Evolutionary conservation across 805 yeast genomes (phyloP), one percentile per base, ranked within the genome.

Genomic region (Grigorovia humatica): DNA sequence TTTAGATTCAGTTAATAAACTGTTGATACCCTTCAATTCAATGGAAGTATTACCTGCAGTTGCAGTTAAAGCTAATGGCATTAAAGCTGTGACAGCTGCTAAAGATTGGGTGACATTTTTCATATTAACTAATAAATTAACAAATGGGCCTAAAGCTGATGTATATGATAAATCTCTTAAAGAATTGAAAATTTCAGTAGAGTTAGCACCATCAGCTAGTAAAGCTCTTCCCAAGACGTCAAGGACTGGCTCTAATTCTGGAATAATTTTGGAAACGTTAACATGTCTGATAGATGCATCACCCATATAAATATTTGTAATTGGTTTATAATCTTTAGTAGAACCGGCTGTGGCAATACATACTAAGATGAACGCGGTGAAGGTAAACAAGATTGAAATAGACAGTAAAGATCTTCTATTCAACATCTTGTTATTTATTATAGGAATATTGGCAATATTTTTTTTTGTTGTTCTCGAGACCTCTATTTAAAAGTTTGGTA

Each of bases 261-360:
- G 71, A 27, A 66, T 48, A 52, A 66, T 64, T 50, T 67, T 67
- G 29, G 68, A 59, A 19, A 66, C 67, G 45, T 67, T 67, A 48
- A 67, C 61, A 41, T 61, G 63, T 19, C 60, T 54, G 46, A 67
- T 61, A 49, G 62, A 62, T 35, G 69, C 68, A 43, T 65, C 61
- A 49, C 69, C 69, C 32, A 67, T 52, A 48, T 60, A 66, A 42
- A 67, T 57, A 32, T 66, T 58, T 11, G 56, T 66, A 40, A 61
- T 49, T 29, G 70, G 69, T 43, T 54, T 57, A 47, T 64, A 62
- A 52, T 66, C 61, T 2, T 66, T 54, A 11, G 64, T 54, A 9
- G 69, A 59, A 48, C 71, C 71, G 6, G 67, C 63, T 6, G 63
- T 63, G 32, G 66, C 62, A 29, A 66, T 58, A 47, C 62, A 62